Percentiles rank a stretch among this genome's conserved stretches.
phyloP scores from a whole-genome alignment of 176 grass and related monocot species.

The Oryza longistaminata region DNA sequence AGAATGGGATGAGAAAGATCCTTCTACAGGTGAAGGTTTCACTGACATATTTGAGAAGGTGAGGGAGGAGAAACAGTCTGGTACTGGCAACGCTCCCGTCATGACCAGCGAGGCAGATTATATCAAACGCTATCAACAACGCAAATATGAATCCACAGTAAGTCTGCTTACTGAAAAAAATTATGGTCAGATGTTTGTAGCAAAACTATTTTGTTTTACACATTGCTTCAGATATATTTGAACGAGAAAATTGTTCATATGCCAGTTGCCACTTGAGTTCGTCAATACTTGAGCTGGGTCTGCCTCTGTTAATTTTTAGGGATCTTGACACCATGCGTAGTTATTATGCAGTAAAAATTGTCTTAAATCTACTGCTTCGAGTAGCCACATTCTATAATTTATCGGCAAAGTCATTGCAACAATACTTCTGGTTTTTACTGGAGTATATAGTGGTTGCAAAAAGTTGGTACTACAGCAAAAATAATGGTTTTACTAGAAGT shows the following conservation, averaged over 20 bases:
- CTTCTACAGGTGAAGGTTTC: constrained; percentile 81
- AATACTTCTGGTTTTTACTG: not conserved
- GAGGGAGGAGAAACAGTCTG: constrained; percentile 73
- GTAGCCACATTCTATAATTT: not conserved
- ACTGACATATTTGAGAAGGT: constrained; percentile 83
- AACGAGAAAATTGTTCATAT: not conserved
- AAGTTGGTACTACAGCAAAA: not conserved
- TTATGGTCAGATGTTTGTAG: not conserved
- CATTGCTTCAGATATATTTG: not conserved
- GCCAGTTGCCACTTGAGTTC: not conserved
- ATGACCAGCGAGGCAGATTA: constrained; percentile 35
- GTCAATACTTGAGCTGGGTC: not conserved
- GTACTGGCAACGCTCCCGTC: constrained; percentile 26
- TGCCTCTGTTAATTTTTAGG: not conserved
- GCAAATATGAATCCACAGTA: constrained; percentile 58
- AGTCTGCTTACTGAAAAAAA: constrained; percentile 23
- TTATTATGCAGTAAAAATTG: not conserved
- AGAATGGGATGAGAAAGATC: constrained; percentile 85
- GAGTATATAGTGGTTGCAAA: not conserved
- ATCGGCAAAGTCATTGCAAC: not conserved
- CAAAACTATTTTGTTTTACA: constrained; percentile 20
- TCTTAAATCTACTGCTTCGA: not conserved
- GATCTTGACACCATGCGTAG: not conserved
- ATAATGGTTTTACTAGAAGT: not conserved
- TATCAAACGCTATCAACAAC: constrained; percentile 43